Evolutionary conservation across 371 early-diverging fungal genomes (phyloP), one percentile per base, ranked within the genome.

Genomic region (Mortierella polycephala): DNA sequence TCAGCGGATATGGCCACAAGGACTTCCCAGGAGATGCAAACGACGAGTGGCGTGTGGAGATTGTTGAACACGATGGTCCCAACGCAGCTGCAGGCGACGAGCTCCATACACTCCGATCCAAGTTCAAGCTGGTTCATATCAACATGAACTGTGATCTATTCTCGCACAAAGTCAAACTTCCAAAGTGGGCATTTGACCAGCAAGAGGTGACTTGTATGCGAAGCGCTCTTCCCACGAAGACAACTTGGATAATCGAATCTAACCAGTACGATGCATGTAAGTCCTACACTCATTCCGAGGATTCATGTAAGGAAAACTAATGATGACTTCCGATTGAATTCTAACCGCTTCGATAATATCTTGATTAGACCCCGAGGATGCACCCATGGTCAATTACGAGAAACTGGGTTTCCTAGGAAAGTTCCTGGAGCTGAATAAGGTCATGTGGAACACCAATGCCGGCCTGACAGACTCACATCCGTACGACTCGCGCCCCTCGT

Each of bases 141-240:
- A 88, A 90, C 64, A 89, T 87, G 76, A 81, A 83, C 62, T 95
- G 90, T 81, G 93, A 91, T 54, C 82, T 96, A 57, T 94, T 90
- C 74, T 93, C 96, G 1, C 93, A 91, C 68, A 67, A 77, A 21
- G 87, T 88, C n/a, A 91, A 92, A 83, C 84, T 97, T 20, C 99
- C 99, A 20, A 91, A 93, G 37, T 99, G 99, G 99, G 99, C 94
- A 7, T 97, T 91, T 83, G 88, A 88, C 30, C 99, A 99, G 83
- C 94, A 93, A 67, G 98, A 99, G 81, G 94, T 99, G n/a, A 93
- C 92, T 6, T 94, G 94, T 74, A 91, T 93, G 63, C 84, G 86
- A 55, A 86, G 86, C 60, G 92, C 90, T 7, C 84, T 84, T 65
- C 74, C 82, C 14, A 85, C 88, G 41, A 91, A 89, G 73, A 86